These are phyloP conservation scores for Cocos nucifera DNA, from an alignment of 176 grass and related monocot species.

Conservation along the genomic window DNA sequence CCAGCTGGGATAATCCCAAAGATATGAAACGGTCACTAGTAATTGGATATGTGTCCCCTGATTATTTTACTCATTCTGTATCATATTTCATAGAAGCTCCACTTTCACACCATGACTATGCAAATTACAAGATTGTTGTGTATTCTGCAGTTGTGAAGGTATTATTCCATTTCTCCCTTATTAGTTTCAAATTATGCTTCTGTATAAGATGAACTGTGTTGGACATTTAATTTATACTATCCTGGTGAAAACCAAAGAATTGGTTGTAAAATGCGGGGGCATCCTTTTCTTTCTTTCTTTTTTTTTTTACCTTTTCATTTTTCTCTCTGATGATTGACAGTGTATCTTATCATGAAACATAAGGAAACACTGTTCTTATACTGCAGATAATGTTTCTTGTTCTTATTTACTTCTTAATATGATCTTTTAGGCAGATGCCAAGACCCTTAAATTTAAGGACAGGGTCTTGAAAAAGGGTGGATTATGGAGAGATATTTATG, in stretches of 20 bases:
- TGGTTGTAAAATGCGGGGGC: no score
- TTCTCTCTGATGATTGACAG: no score
- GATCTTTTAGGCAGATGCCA: conserved; percentile 93
- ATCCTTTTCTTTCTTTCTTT: no score
- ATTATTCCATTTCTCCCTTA: not conserved
- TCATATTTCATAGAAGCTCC: conserved; percentile 99
- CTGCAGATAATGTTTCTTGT: not conserved
- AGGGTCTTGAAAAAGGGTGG: conserved; percentile 90
- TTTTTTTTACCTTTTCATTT: no score
- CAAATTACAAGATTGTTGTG: conserved; percentile 79
- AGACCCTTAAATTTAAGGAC: conserved; percentile 93
- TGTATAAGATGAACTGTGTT: no score
- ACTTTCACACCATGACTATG: conserved; percentile 71
- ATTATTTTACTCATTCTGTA: conserved; percentile 99
- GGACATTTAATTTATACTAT: no score
- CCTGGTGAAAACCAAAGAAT: no score
- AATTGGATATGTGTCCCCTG: conserved; percentile 88
- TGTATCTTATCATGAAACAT: no score
- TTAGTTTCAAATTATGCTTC: no score
- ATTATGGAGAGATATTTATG: conserved; percentile 96
- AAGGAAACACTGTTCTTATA: no score
- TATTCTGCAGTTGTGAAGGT: conserved; percentile 99
- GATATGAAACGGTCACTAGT: conserved; percentile 59
- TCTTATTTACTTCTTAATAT: conserved; percentile 7
- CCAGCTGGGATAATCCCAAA: conserved; percentile 94